Conservation (phyloP, 495 filamentous ascomycete species). For the Aspergillus panamensis region DNA sequence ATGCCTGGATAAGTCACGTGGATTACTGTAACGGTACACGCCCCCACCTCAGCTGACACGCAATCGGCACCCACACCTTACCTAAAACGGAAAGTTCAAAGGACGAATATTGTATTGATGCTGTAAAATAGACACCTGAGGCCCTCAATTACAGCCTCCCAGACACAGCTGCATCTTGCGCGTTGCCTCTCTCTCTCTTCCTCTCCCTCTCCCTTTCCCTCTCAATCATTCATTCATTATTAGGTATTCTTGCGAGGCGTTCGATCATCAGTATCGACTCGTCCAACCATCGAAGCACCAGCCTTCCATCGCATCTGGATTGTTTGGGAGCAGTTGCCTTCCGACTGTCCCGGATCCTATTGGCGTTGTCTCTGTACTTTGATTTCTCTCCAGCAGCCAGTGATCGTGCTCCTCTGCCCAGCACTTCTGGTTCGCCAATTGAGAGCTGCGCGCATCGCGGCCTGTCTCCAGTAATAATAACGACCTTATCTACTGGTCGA, state of each 20-base stretch:
- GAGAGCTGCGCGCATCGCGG: constrained; percentile 35
- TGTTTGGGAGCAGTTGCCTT: constrained; percentile 14
- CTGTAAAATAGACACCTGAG: constrained; percentile 18
- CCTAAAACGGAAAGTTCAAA: neutral
- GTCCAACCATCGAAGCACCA: constrained; percentile 12
- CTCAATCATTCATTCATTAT: constrained; percentile 5
- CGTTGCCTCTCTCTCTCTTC: constrained; percentile 11
- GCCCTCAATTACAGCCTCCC: constrained; percentile 3
- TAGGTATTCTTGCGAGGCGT: constrained; percentile 2
- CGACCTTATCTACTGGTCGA: constrained; percentile 15
- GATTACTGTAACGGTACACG: constrained; percentile 15
- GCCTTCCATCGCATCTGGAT: constrained; percentile 2
- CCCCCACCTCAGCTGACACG: constrained; percentile 7
- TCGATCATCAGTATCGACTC: constrained; percentile 11
- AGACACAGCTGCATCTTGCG: neutral
- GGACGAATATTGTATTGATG: constrained; percentile 2
- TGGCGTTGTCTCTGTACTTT: constrained; percentile 19
- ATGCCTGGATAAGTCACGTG: constrained; percentile 21
- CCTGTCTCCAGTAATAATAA: constrained; percentile 24
- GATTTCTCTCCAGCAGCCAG: constrained; percentile 20
- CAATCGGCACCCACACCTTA: neutral
- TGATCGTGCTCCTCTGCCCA: constrained; percentile 28
- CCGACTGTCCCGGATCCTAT: constrained; percentile 10
- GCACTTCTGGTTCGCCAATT: constrained; percentile 48
- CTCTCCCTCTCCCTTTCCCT: constrained; percentile 11